Evolutionary conservation across 176 grass and related monocot species (phyloP).

Genomic region (Chloris gayana): DNA sequence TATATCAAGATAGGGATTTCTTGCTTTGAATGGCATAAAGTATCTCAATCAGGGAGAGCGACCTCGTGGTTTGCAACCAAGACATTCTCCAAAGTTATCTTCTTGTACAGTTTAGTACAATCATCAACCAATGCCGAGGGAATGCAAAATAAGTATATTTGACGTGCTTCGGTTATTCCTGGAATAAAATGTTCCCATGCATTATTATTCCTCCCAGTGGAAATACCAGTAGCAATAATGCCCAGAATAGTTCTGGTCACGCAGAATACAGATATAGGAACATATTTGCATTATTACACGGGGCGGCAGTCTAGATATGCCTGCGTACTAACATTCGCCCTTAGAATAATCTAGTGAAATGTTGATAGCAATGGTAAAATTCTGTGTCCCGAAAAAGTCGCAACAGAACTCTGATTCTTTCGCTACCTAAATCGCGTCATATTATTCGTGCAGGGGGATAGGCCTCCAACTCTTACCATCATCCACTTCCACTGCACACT

Average conservation of each 20-base stretch:
- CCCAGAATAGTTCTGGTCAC: constrained; percentile 22
- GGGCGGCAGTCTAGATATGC: neutral
- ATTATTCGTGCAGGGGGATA: constrained; percentile 33
- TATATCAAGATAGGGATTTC: constrained; percentile 34
- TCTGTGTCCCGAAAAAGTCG: constrained; percentile 21
- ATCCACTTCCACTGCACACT: neutral
- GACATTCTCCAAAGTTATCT: constrained; percentile 2
- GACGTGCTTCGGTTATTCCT: neutral
- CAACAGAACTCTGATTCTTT: constrained; percentile 20
- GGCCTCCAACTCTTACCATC: constrained; percentile 12
- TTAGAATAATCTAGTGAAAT: constrained; percentile 32
- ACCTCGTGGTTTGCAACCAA: neutral
- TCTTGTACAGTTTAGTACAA: neutral
- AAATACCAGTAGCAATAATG: constrained; percentile 43
- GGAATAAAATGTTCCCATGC: constrained; percentile 29
- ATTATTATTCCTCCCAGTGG: constrained; percentile 15
- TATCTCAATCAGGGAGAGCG: constrained; percentile 31
- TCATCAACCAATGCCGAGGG: neutral
- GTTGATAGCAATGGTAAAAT: constrained; percentile 15
- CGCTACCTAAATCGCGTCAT: constrained; percentile 39
- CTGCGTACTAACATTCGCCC: neutral
- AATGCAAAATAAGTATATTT: neutral
- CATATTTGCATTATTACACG: constrained; percentile 26
- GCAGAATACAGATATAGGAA: constrained; percentile 1
- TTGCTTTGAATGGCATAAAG: constrained; percentile 27